Conservation (phyloP, 208 protist genomes). For the Crithidia sp. region DNA sequence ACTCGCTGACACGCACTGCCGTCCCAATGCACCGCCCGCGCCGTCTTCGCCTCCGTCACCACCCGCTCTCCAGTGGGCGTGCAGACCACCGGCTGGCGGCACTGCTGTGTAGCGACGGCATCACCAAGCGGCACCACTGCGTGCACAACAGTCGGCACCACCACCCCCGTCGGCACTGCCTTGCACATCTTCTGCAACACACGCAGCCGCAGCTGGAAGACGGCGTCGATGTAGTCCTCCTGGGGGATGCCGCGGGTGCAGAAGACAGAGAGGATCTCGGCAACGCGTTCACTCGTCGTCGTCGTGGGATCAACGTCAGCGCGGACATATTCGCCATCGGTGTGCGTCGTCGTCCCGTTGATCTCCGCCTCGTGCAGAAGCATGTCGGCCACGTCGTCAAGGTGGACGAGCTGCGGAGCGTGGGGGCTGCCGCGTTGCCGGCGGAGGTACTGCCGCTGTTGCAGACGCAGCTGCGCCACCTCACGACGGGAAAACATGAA, state of each 20-base stretch:
- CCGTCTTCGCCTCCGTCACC: background rate
- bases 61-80: too few species aligned
- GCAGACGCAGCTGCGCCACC: conserved; percentile 1
- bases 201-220: conserved; percentile 26
- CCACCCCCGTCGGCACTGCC: conserved; percentile 13
- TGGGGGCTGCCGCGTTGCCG: conserved; percentile 20
- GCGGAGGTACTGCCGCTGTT: conserved; percentile 17
- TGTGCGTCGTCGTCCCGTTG: background rate
- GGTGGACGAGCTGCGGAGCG: conserved; percentile 17
- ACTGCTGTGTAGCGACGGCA: background rate
- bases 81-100: background rate
- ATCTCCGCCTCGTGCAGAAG: conserved; percentile 16
- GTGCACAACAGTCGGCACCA: conserved; percentile 24
- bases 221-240: conserved; percentile 22
- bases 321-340: background rate
- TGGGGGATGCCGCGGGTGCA: conserved; percentile 26
- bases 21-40: background rate
- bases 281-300: background rate
- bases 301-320: background rate
- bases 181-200: conserved; percentile 22
- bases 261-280: conserved; percentile 8
- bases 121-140: conserved; percentile 4
- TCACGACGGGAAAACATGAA: conserved; percentile 13
- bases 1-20: background rate
- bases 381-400: background rate